Evolutionary conservation across 805 yeast genomes (phyloP).

Genomic region (Scheffersomyces stipitis): DNA sequence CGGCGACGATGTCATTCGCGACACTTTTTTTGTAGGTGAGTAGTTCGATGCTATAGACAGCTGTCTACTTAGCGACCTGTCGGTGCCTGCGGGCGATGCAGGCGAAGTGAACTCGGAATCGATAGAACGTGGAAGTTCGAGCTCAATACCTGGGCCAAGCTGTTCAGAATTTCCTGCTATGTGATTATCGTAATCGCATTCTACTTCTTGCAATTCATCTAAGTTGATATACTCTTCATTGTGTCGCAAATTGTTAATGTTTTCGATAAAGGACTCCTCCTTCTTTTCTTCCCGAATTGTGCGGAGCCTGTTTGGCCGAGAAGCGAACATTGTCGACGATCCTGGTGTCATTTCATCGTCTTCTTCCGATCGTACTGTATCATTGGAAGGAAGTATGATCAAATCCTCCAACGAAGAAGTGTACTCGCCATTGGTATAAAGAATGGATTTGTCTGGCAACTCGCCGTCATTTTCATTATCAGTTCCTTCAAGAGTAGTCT

Average conservation of each 20-base stretch:
- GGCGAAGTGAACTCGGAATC: not conserved
- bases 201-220: slow-evolving; percentile 8
- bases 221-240: slow-evolving; percentile 19
- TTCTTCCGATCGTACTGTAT: slow-evolving; percentile 22
- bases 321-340: not conserved
- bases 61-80: slow-evolving; percentile 6
- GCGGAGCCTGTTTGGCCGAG: slow-evolving; percentile 2
- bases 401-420: slow-evolving; percentile 16
- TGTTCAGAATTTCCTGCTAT: not conserved
- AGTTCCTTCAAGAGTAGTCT: slow-evolving; percentile 13
- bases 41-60: slow-evolving; percentile 11
- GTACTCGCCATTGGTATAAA: slow-evolving; percentile 13
- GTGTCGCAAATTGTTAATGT: slow-evolving; percentile 28
- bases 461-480: not conserved
- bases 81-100: slow-evolving; percentile 3
- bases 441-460: slow-evolving; percentile 10
- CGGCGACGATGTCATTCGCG: slow-evolving; percentile 16
- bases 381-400: slow-evolving; percentile 20
- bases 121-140: not conserved
- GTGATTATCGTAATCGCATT: slow-evolving; percentile 5
- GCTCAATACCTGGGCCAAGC: not conserved
- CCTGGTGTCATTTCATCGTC: slow-evolving; percentile 1
- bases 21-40: slow-evolving; percentile 15
- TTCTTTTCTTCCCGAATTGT: slow-evolving; percentile 2
- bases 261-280: slow-evolving; percentile 19